Percentiles rank a stretch among this genome's conserved stretches.
phyloP scores from a whole-genome alignment of 306 rosid genomes.

The Dalbergia cultrata region DNA sequence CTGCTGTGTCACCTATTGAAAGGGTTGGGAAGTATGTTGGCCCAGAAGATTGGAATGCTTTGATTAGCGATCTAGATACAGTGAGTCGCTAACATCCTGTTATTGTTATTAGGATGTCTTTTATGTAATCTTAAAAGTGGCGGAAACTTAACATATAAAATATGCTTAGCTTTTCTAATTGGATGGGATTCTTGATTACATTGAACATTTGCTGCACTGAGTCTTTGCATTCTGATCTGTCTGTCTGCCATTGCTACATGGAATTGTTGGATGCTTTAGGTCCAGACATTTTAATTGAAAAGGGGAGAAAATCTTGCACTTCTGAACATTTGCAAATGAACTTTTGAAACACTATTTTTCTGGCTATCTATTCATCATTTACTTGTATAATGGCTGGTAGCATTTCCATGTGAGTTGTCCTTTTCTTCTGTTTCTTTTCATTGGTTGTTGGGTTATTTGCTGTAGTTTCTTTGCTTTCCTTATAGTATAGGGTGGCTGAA shows the following conservation, averaged over 20 bases:
- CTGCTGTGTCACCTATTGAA: conserved; percentile 76
- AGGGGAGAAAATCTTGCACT: conserved; percentile 8
- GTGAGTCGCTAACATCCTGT: conserved; percentile 56
- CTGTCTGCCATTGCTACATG: neutral
- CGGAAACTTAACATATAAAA: conserved; percentile 25
- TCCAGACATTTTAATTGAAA: conserved; percentile 8
- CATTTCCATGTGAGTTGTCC: neutral
- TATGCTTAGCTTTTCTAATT: neutral
- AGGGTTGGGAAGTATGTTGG: conserved; percentile 84
- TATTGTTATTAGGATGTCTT: conserved; percentile 27
- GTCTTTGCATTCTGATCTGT: conserved; percentile 4
- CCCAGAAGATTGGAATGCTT: conserved; percentile 83
- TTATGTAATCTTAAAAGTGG: conserved; percentile 18
- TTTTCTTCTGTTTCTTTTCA: neutral
- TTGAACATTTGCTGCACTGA: conserved; percentile 24
- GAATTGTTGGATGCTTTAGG: conserved; percentile 3
- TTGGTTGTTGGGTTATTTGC: neutral
- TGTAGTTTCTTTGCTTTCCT: conserved; percentile 22
- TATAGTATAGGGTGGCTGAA: neutral
- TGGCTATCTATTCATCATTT: conserved; percentile 10
- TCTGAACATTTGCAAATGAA: neutral
- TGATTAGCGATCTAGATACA: conserved; percentile 83
- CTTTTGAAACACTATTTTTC: neutral
- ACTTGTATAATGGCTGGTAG: neutral
- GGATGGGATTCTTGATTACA: conserved; percentile 31